A percentile compares a stretch with the other conserved stretches of the same genome.
Conservation (phyloP, 75 land plant species). For the Chamaecyparis obtusa region DNA sequence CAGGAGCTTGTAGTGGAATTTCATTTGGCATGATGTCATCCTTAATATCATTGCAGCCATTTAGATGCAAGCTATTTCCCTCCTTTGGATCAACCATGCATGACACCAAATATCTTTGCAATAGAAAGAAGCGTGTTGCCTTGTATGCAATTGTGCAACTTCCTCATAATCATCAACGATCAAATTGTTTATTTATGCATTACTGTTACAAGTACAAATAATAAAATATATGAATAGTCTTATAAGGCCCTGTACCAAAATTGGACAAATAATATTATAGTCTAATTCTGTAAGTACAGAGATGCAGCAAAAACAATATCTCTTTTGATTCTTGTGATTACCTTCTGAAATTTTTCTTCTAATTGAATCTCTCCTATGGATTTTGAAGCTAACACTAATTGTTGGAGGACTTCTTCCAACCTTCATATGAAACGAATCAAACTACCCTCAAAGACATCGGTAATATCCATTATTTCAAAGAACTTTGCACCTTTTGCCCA, state of each 20-base stretch:
- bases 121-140: neutral
- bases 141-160: neutral
- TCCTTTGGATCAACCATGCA: neutral
- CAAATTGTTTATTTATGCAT: neutral
- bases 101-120: neutral
- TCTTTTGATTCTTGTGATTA: slow-evolving; percentile 70
- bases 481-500: slow-evolving; percentile 94
- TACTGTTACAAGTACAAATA: neutral
- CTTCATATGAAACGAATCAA: slow-evolving; percentile 89
- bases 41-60: neutral
- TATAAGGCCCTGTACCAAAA: neutral
- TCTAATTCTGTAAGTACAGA: slow-evolving; percentile 51
- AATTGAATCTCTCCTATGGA: slow-evolving; percentile 86
- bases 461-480: slow-evolving; percentile 78
- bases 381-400: slow-evolving; percentile 72
- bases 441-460: slow-evolving; percentile 90
- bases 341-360: slow-evolving; percentile 84
- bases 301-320: slow-evolving; percentile 97
- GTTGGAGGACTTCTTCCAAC: slow-evolving; percentile 94
- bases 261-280: neutral
- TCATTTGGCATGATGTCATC: neutral
- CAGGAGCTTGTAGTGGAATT: neutral
- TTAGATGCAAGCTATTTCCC: neutral
- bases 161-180: neutral
- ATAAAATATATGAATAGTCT: neutral